Evolutionary conservation across 1,284 basidiomycete species (phyloP).

Genomic region (Volvariella volvacea): DNA sequence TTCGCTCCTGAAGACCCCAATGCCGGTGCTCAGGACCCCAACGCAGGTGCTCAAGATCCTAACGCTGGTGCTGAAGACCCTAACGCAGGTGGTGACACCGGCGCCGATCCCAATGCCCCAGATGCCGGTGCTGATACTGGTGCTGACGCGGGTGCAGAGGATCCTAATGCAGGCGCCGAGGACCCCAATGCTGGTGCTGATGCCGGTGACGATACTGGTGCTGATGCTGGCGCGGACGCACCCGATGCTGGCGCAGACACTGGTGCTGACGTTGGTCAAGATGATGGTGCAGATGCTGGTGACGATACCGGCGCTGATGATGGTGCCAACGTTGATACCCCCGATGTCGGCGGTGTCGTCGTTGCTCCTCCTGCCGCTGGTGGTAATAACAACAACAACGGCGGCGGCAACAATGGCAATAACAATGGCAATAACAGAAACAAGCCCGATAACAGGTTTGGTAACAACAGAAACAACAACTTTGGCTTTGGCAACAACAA

Average conservation of each 20-base stretch:
- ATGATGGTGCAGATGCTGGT: constrained; percentile 9
- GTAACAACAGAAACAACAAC: no score
- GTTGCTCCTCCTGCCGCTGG: background rate
- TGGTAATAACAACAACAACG: no score
- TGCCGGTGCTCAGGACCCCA: constrained; percentile 9
- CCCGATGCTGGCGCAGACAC: background rate
- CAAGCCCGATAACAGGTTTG: no score
- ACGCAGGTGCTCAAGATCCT: constrained; percentile 27
- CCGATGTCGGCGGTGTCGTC: constrained; percentile 3
- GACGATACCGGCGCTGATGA: constrained; percentile 8
- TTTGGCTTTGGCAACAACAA: no score
- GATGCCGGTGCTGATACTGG: background rate
- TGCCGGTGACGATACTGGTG: background rate
- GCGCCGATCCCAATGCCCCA: constrained; percentile 4
- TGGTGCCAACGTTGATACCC: constrained; percentile 4
- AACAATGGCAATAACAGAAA: no score
- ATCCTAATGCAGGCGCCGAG: background rate
- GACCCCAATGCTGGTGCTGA: constrained; percentile 4
- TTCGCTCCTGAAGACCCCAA: no score
- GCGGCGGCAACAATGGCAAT: no score
- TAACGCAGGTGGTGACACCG: constrained; percentile 12
- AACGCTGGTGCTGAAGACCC: constrained; percentile 13
- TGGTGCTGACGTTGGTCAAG: constrained; percentile 3
- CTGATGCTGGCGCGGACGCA: background rate
- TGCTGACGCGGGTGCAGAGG: background rate